These are phyloP conservation scores for Psidium guajava DNA, from an alignment of 345 rosid species.

Conservation along the genomic window DNA sequence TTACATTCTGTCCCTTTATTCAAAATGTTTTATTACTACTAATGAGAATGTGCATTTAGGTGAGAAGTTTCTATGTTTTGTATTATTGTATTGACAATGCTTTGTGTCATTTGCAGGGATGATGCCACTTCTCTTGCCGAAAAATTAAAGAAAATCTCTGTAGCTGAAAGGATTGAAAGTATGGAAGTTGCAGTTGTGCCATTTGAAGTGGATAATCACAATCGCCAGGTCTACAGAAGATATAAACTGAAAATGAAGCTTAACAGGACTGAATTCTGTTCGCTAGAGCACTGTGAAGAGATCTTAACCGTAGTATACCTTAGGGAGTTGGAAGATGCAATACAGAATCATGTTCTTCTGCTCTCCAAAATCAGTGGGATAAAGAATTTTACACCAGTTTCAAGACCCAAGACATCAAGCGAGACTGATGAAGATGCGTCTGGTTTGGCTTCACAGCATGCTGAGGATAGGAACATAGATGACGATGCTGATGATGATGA, in stretches of 20 bases:
- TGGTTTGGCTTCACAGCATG: slow-evolving; percentile 12
- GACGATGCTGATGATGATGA: slow-evolving; percentile 27
- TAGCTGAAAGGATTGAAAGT: slow-evolving; percentile 65
- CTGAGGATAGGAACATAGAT: slow-evolving; percentile 24
- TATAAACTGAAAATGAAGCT: slow-evolving; percentile 83
- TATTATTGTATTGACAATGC: background rate
- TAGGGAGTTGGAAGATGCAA: slow-evolving; percentile 89
- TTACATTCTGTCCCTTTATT: background rate
- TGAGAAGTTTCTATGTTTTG: background rate
- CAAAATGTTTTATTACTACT: background rate
- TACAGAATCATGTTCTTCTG: slow-evolving; percentile 57
- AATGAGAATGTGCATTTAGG: background rate
- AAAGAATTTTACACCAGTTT: slow-evolving; percentile 23
- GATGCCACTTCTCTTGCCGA: slow-evolving; percentile 57
- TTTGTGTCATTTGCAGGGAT: slow-evolving; percentile 37
- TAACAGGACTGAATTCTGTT: slow-evolving; percentile 38
- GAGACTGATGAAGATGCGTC: slow-evolving; percentile 39
- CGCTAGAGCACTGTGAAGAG: slow-evolving; percentile 55
- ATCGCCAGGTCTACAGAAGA: slow-evolving; percentile 30
- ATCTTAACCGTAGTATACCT: slow-evolving; percentile 35
- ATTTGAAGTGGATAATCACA: slow-evolving; percentile 21
- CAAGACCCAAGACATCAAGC: slow-evolving; percentile 22
- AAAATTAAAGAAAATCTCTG: slow-evolving; percentile 67
- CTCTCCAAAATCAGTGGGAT: slow-evolving; percentile 69
- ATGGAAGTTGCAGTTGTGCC: slow-evolving; percentile 59